phyloP scores from a whole-genome alignment of 2,329 filamentous ascomycete genomes.

The Trichoderma sp. region DNA sequence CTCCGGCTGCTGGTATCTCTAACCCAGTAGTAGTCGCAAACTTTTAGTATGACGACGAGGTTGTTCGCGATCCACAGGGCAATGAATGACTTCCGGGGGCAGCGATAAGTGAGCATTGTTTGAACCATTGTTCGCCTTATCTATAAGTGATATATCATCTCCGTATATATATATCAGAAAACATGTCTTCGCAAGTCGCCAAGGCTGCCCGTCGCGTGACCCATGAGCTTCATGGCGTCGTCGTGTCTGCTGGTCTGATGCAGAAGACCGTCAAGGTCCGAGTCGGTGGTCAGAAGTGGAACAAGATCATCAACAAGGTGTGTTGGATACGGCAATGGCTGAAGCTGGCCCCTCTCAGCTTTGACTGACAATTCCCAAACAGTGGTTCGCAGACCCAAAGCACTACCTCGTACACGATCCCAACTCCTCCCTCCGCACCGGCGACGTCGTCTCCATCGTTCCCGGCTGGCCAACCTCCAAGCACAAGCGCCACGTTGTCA shows the following conservation, averaged over 20 bases:
- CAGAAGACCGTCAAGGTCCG: conserved; percentile 77
- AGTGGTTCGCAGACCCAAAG: conserved; percentile 63
- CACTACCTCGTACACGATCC: conserved; percentile 79
- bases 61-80: neutral
- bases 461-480: conserved; percentile 67
- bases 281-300: conserved; percentile 71
- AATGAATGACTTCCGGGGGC: neutral
- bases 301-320: conserved; percentile 73
- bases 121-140: conserved; percentile 2
- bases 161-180: neutral
- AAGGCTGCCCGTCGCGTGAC: conserved; percentile 49
- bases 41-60: conserved; percentile 7
- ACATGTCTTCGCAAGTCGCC: conserved; percentile 48
- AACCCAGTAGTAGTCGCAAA: neutral
- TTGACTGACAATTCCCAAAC: conserved; percentile 31
- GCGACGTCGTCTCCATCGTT: conserved; percentile 73
- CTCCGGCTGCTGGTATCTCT: neutral
- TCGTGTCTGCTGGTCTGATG: conserved; percentile 78
- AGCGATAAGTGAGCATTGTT: conserved; percentile 1
- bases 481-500: conserved; percentile 72
- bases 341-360: neutral
- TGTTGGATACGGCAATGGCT: conserved; percentile 14
- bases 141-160: neutral
- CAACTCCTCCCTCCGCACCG: conserved; percentile 68
- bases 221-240: conserved; percentile 65